These are phyloP conservation scores for Penicillium sp. DNA, from an alignment of 2,329 filamentous ascomycete species.

Conservation along the genomic window DNA sequence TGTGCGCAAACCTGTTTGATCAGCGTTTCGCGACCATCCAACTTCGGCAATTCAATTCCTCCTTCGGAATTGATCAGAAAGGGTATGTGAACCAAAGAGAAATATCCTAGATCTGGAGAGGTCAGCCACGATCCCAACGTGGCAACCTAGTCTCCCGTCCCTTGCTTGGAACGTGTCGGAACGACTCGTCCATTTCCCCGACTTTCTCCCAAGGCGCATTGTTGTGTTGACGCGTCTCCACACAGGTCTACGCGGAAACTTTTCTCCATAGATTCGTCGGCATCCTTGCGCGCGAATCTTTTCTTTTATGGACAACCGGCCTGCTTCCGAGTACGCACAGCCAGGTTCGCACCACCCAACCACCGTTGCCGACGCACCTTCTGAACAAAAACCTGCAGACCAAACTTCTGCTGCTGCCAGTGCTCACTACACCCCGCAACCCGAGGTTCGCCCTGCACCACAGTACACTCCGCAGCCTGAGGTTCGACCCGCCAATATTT, in stretches of 20 bases:
- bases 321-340: conserved; percentile 76
- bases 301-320: conserved; percentile 58
- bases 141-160: conserved; percentile 17
- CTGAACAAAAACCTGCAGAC: conserved; percentile 86
- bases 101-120: conserved; percentile 3
- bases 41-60: conserved; percentile 2
- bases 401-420: conserved; percentile 75
- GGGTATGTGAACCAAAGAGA: conserved; percentile 4
- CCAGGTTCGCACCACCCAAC: conserved; percentile 72
- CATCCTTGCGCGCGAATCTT: conserved; percentile 25
- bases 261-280: conserved; percentile 8
- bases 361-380: conserved; percentile 60
- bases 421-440: conserved; percentile 43
- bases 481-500: conserved; percentile 67
- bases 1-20: conserved; percentile 7
- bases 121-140: conserved; percentile 21
- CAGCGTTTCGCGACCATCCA: background rate
- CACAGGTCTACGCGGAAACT: conserved; percentile 26
- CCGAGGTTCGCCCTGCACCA: conserved; percentile 41
- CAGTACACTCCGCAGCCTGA: conserved; percentile 84
- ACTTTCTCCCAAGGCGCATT: conserved; percentile 28
- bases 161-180: conserved; percentile 23
- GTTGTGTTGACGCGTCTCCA: conserved; percentile 32
- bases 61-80: background rate
- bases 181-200: conserved; percentile 25